Percentiles rank a stretch among this genome's conserved stretches.
Conservation (phyloP, 345 rosid genomes). For the Euclidium syriacum region DNA sequence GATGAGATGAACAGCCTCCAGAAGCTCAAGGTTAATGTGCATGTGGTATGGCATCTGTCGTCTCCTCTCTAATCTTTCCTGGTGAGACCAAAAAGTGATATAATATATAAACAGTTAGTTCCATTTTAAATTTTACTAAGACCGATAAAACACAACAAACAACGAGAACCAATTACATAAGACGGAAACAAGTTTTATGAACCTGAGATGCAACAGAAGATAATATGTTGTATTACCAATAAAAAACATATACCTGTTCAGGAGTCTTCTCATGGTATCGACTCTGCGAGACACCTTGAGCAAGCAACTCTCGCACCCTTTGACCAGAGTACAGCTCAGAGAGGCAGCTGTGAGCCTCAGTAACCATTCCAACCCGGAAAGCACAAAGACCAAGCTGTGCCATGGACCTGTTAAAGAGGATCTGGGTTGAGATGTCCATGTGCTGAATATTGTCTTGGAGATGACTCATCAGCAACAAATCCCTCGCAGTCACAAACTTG, state of each 20-base stretch:
- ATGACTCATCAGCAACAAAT: slow-evolving; percentile 90
- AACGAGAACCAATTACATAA: not conserved
- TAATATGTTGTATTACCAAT: not conserved
- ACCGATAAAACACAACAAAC: not conserved
- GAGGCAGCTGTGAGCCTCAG: slow-evolving; percentile 85
- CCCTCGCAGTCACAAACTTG: slow-evolving; percentile 71
- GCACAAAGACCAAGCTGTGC: slow-evolving; percentile 97
- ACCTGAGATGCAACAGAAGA: not conserved
- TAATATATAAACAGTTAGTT: not conserved
- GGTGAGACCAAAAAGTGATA: slow-evolving; percentile 10
- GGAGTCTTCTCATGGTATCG: slow-evolving; percentile 96
- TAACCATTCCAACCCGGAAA: slow-evolving; percentile 67
- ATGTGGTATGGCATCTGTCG: slow-evolving; percentile 95
- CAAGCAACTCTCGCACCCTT: slow-evolving; percentile 89
- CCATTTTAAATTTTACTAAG: not conserved
- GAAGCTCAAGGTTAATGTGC: slow-evolving; percentile 97
- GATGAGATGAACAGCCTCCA: slow-evolving; percentile 83
- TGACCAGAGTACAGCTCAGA: slow-evolving; percentile 89
- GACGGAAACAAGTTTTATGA: not conserved
- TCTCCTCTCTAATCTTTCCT: slow-evolving; percentile 90
- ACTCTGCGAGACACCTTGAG: slow-evolving; percentile 93
- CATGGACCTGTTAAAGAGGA: slow-evolving; percentile 92
- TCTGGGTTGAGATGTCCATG: slow-evolving; percentile 90
- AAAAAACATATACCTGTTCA: slow-evolving; percentile 55
- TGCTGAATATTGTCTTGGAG: slow-evolving; percentile 83